Evolutionary conservation across 73 alveolate species (phyloP).

Genomic region (Tetrahymena thermophila): DNA sequence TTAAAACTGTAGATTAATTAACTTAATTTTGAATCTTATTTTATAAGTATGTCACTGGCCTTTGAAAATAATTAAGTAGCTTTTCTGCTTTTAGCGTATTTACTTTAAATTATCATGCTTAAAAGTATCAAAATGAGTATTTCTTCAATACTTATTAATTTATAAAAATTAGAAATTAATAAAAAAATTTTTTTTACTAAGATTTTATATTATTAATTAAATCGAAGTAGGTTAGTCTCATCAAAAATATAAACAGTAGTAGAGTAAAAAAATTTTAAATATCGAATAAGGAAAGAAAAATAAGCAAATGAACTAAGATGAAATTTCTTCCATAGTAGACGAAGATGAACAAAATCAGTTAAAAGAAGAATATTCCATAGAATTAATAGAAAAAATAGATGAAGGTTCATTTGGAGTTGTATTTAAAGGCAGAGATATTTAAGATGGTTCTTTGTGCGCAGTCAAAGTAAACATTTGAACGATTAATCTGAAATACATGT

Average conservation of each 20-base stretch:
- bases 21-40: not conserved
- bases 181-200: too few relatives aligned
- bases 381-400: not conserved
- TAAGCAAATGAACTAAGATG: not conserved
- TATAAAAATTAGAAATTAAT: not conserved
- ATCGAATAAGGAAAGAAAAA: not conserved
- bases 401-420: not conserved
- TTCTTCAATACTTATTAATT: too few relatives aligned
- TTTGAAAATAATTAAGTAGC: not conserved
- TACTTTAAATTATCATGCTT: not conserved
- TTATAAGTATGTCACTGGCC: not conserved
- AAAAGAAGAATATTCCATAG: not conserved
- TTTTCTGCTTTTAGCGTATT: not conserved
- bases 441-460: not conserved
- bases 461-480: not conserved
- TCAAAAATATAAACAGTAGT: not conserved
- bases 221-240: not conserved
- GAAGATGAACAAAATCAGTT: not conserved
- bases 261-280: not conserved
- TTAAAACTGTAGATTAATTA: too few relatives aligned
- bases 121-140: not conserved
- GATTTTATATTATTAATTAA: not conserved
- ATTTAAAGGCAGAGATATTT: not conserved
- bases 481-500: not conserved
- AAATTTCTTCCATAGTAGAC: not conserved